Evolutionary conservation across 2,329 filamentous ascomycete species (phyloP), one percentile per base, ranked within the genome.

Genomic region (Blumeria hordei): DNA sequence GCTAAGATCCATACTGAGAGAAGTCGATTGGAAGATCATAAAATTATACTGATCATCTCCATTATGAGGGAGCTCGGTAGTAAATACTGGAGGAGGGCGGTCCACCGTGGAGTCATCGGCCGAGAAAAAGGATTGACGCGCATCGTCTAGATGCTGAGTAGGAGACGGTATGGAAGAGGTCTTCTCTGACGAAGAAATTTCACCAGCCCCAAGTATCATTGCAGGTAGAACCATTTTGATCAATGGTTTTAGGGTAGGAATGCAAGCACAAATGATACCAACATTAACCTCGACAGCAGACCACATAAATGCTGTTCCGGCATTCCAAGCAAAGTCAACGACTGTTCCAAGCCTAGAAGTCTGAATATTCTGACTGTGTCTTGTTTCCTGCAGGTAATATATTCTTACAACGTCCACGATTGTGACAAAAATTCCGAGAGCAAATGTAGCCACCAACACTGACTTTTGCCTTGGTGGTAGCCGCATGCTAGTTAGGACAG

Each of bases 231-330:
- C 21, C 33, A 65, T 62, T 2, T 54, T 58, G 55, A 90, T 80
- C 6, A 96, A 71, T 1, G 90, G 88, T 65, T 95, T 95, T 58
- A 95, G 70, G 0, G 84, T 90, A 8, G 90, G 90, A n/a, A 95
- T 84, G 62, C 88, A 94, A 44, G 84, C 88, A 64, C 86, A 94
- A 59, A 88, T 82, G 61, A 95, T 88, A 16, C 87, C 88, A 1
- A 93, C 73, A 60, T 94, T 92, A 63, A 94, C 87, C 67, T 95
- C 88, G 55, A 95, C 80, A 11, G 83, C 84, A 14, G 85, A 90
- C 90, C 88, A 96, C 85, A 94, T 90, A 64, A 93, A 82, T 0
- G 86, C 85, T 5, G 88, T 69, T 0, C 85, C 86, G 0, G 85
- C 85, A 64, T 90, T 88, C 80, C 78, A 85, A 55, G 74, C 69